These are phyloP conservation scores for Cymodocea nodosa DNA, from an alignment of 116 monocot genomes.

Conservation along the genomic window DNA sequence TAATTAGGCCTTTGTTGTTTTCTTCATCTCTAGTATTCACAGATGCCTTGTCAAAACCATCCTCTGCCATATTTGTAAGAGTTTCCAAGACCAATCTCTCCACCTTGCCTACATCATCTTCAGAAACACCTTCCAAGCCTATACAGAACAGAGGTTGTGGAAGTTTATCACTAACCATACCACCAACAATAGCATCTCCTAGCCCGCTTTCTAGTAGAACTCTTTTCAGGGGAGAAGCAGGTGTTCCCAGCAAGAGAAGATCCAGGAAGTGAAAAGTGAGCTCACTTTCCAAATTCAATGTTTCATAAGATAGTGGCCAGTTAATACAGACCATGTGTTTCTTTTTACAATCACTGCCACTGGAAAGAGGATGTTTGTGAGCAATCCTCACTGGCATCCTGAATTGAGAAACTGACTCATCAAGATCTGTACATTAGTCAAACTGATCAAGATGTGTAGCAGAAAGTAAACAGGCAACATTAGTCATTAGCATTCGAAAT, in stretches of 20 bases:
- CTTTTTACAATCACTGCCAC: slow-evolving; percentile 34
- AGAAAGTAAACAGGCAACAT: too few species aligned
- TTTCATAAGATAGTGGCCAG: slow-evolving; percentile 70
- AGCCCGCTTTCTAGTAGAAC: slow-evolving; percentile 70
- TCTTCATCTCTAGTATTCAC: slow-evolving; percentile 96
- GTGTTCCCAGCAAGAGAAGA: slow-evolving; percentile 83
- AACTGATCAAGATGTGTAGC: too few species aligned
- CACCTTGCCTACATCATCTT: slow-evolving; percentile 61
- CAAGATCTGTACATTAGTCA: too few species aligned
- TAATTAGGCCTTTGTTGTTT: slow-evolving; percentile 96
- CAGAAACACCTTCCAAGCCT: slow-evolving; percentile 77
- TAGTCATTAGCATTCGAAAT: too few species aligned
- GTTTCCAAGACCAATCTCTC: slow-evolving; percentile 72
- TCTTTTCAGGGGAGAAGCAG: slow-evolving; percentile 76
- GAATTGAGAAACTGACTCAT: too few species aligned
- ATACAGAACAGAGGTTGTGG: slow-evolving; percentile 85
- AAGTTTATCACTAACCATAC: slow-evolving; percentile 76
- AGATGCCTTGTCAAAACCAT: slow-evolving; percentile 93
- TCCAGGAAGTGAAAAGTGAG: slow-evolving; percentile 75
- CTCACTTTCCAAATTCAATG: slow-evolving; percentile 67
- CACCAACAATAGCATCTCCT: slow-evolving; percentile 81
- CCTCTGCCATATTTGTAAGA: slow-evolving; percentile 52
- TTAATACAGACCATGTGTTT: slow-evolving; percentile 90
- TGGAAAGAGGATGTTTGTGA: too few species aligned
- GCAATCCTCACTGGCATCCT: too few species aligned